Evolutionary conservation across 2,329 filamentous ascomycete genomes (phyloP), one percentile per base, ranked within the genome.

Genomic region (Microsporum canis): DNA sequence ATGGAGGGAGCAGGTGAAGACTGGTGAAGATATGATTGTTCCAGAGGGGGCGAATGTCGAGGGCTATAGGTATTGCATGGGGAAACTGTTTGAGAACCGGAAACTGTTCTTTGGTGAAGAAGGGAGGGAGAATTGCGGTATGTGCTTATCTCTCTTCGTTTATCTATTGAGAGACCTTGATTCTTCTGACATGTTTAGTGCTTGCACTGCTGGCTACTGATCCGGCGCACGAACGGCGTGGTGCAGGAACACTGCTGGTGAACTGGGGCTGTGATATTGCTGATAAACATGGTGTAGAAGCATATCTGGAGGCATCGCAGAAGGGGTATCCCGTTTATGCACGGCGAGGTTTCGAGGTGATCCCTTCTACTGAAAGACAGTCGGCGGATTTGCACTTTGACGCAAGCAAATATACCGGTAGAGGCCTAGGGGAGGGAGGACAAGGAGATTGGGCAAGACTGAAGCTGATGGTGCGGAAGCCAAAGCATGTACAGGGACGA

Each of bases 191-290:
- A 6, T 2, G 5, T 56, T 14, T 58, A 73, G 74, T 72, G 47
- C 66, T 77, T 3, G 63, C 66, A 4, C 34, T 68, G 1, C 68
- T 77, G 3, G 67, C 69, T 6, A 75, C 74, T 6, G 67, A 73
- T 17, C 69, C 68, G 0, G 63, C 65, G 6, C 68, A 67, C 61
- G 66, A 71, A 39, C 64, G 71, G 3, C 62, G 63, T 17, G 70
- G 71, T 7, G 64, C 71, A n/a, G 71, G 69, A 7, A 67, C 65
- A 1, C 61, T 66, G 17, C 61, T 72, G 10, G 59, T 72, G 12
- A 61, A 65, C 59, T 64, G 65, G 43, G 69, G 71, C 1, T 62
- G 68, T 34, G 62, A 66, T 7, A 41, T 68, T n/a, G 70, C 66
- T 10, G 60, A 65, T 17, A 59, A 63, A 8, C 59, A 66, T 33